These are phyloP conservation scores for Acmispon strigosus DNA, from an alignment of 306 rosid genomes.

Conservation along the genomic window DNA sequence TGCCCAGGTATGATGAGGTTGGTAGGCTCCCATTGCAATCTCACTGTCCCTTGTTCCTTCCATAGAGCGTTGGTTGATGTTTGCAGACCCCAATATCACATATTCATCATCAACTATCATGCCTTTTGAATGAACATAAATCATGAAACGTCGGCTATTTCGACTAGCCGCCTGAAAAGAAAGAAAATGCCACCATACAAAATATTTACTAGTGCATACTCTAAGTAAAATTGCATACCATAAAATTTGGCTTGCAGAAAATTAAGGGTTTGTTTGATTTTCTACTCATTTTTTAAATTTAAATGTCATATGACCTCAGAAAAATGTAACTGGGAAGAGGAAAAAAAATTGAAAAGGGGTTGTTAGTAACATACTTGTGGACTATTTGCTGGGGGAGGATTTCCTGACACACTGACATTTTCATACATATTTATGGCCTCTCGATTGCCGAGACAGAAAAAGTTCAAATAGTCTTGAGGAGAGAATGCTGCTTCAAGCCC, in stretches of 20 bases:
- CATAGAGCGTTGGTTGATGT: slow-evolving; percentile 95
- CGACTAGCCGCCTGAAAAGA: slow-evolving; percentile 57
- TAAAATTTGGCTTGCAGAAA: background rate
- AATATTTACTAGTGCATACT: background rate
- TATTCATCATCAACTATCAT: slow-evolving; percentile 96
- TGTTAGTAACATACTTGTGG: slow-evolving; percentile 56
- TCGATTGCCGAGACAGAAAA: slow-evolving; percentile 91
- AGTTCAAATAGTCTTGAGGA: slow-evolving; percentile 88
- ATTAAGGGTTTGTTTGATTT: no score
- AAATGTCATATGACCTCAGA: background rate
- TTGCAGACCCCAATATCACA: slow-evolving; percentile 88
- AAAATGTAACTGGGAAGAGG: background rate
- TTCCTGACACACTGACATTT: slow-evolving; percentile 29
- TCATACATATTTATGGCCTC: slow-evolving; percentile 48
- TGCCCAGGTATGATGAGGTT: slow-evolving; percentile 84
- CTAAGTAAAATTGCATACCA: background rate
- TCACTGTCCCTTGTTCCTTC: slow-evolving; percentile 99
- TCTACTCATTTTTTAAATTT: no score
- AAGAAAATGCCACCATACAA: slow-evolving; percentile 5
- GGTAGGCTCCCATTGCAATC: slow-evolving; percentile 97
- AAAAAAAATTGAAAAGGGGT: background rate
- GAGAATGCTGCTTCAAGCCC: slow-evolving; percentile 81
- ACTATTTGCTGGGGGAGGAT: slow-evolving; percentile 64
- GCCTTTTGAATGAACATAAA: slow-evolving; percentile 96
- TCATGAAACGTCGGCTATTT: slow-evolving; percentile 80